Conservation (phyloP, 139 green algal species). For the Trebouxia sp. region DNA sequence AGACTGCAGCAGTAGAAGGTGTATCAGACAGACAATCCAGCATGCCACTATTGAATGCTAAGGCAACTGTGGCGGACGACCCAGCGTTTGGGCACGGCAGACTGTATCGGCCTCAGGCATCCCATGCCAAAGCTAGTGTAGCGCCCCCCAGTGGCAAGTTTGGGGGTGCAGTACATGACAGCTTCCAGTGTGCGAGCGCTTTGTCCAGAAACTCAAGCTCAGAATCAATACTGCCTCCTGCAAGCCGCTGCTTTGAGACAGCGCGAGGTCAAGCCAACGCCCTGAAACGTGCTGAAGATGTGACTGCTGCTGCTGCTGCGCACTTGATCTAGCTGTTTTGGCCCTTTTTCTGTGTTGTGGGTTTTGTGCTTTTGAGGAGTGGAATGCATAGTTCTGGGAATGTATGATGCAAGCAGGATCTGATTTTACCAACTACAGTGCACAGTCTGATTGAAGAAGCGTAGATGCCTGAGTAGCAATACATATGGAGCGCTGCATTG, state of each 20-base stretch:
- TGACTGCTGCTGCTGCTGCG: not conserved
- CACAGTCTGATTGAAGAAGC: too few relatives aligned
- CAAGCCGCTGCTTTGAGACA: not conserved
- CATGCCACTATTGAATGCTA: not conserved
- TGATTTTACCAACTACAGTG: too few relatives aligned
- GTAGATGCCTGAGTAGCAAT: too few relatives aligned
- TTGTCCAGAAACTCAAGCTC: constrained; percentile 14
- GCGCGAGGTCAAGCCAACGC: not conserved
- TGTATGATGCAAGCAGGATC: too few relatives aligned
- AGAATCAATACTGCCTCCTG: not conserved
- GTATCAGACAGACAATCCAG: not conserved
- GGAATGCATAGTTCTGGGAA: too few relatives aligned
- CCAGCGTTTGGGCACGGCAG: constrained; percentile 17
- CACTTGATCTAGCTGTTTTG: too few relatives aligned
- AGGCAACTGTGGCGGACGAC: not conserved
- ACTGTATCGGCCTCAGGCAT: constrained; percentile 17
- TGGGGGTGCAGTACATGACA: not conserved
- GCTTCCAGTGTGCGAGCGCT: not conserved
- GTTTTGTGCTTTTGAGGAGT: too few relatives aligned
- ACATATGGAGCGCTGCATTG: too few relatives aligned
- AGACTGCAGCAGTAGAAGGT: too few relatives aligned
- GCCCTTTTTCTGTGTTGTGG: too few relatives aligned
- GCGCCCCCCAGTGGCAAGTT: not conserved
- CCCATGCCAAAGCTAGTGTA: constrained; percentile 9
- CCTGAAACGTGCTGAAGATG: not conserved